Evolutionary conservation across 164 flowering plant species (phyloP), one percentile per base, ranked within the genome.

Genomic region (Kalanchoe fedtschenkoi): DNA sequence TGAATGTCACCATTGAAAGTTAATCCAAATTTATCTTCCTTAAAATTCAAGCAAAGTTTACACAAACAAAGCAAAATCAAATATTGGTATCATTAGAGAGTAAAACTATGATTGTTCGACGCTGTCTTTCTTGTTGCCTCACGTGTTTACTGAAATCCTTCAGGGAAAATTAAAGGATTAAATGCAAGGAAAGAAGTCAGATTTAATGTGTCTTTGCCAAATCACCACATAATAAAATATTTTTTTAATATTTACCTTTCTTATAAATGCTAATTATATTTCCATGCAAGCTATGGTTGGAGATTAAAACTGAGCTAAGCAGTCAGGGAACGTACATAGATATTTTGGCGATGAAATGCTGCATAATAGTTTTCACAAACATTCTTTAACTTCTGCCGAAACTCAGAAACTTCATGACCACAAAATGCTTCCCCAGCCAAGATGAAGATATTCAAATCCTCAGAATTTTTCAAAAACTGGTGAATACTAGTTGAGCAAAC

Each of bases 381-480:
- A 61, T 58, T 70, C 81, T 87, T 95, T 67, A 95, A 69, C 71
- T 81, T 89, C 63, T 84, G 84, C 72, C 99, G 81, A 70, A 91
- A 91, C 63, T 91, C 99, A 71, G 75, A 69, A 30, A 96, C 96
- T 71, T 95, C 90, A 70, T 74, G 67, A 64, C 96, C 97, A 80
- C 91, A 89, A 66, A 95, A 89, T 47, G 96, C 88, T 80, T 95
- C 99, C 66, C 99, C 99, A 69, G 95, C 86, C 78, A 91, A 78
- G 73, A 91, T 78, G 71, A 91, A 95, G 64, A 77, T 63, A 70
- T 73, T 89, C 38, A 95, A 68, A 78, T 95, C 99, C 71, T 95
- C 99, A 75, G 89, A 91, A 60, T 76, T 86, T 74, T 71, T 86
- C 76, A 95, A 75, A 69, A 91, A 89, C 69, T 95, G 96, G 69